Evolutionary conservation across 2,329 filamentous ascomycete genomes (phyloP).

Genomic region (Emergomyces orientalis): DNA sequence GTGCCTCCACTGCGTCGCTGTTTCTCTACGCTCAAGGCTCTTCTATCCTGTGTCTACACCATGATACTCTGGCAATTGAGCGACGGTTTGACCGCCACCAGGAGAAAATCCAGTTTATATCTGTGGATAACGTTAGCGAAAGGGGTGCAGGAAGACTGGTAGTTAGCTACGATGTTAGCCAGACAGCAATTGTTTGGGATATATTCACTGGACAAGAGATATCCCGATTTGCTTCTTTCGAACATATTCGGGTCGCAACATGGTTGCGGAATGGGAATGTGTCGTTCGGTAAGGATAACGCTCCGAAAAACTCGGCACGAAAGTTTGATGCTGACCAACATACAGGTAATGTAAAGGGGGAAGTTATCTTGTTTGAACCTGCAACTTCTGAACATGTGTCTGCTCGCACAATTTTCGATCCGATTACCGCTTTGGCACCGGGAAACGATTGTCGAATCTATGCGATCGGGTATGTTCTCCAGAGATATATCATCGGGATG

Average conservation of each 20-base stretch:
- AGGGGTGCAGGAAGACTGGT: slow-evolving; percentile 73
- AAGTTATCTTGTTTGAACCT: slow-evolving; percentile 89
- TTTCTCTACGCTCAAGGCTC: slow-evolving; percentile 81
- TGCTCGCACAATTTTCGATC: slow-evolving; percentile 83
- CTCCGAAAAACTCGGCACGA: slow-evolving; percentile 6
- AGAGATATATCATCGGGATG: slow-evolving; percentile 3
- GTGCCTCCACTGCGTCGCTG: slow-evolving; percentile 81
- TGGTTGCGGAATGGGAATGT: slow-evolving; percentile 99
- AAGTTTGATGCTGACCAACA: slow-evolving; percentile 17
- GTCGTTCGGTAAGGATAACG: slow-evolving; percentile 61
- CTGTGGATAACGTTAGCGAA: slow-evolving; percentile 86
- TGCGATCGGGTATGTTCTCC: slow-evolving; percentile 50
- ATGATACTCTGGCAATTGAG: slow-evolving; percentile 85
- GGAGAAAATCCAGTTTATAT: slow-evolving; percentile 73
- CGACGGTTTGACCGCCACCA: slow-evolving; percentile 73
- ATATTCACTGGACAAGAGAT: slow-evolving; percentile 84
- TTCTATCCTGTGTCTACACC: slow-evolving; percentile 76
- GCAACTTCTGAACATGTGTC: slow-evolving; percentile 88
- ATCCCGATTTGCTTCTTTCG: slow-evolving; percentile 85
- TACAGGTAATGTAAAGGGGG: slow-evolving; percentile 81
- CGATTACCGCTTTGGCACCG: slow-evolving; percentile 87
- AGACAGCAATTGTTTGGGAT: slow-evolving; percentile 95
- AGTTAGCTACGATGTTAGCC: slow-evolving; percentile 83
- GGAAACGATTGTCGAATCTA: slow-evolving; percentile 86
- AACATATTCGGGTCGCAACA: slow-evolving; percentile 69